Base-by-base conservation (phyloP, 2,329 filamentous ascomycete genomes). In the Colletotrichum siamense region DNA sequence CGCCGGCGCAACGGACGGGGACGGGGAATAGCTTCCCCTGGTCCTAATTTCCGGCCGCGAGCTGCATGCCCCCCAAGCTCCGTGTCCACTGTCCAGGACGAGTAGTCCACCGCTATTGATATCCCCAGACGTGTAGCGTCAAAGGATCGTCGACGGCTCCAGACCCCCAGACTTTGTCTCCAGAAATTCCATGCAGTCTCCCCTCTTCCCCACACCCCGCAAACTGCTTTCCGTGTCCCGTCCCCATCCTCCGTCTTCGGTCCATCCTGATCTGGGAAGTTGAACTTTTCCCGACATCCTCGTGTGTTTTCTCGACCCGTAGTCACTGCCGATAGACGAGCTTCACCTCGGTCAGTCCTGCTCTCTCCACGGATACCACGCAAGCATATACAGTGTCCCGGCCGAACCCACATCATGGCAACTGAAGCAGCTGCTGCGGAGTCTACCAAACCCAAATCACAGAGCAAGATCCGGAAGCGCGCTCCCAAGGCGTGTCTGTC, bases 401-500 rank as follows among this genome's bases (percentile, higher is more conserved):
- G 9, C 16, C 15, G 22, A 59, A 49, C 39, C 13, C 68, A 70
- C 12, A 75, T 75, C 68, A 73, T 77, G 39, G 69, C 78, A 26
- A 59, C 77, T 22, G 75, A 78, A 34, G 67, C 69, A 67, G 79
- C 81, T n/a, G 36, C 81, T 57, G 71, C 74, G 24, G 81, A 81
- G 57, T 22, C 18, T 8, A 72, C 79, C 22, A 82, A 83, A 71
- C 77, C 83, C 44, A 85, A 84, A 77, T 73, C 81, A 18, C 79
- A 82, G 10, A 79, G 80, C 69, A 87, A 86, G 80, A 83, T 83
- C 69, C 82, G 86, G 49, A 88, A 87, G 82, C 83, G 88, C 73
- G 88, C 88, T 3, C 82, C 87, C n/a, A 89, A 89, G 68, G 88
- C 88, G 12, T 90, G 88, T 67, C 82, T 89, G 12, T 88, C 87